phyloP scores from a whole-genome alignment of 257 asterid species.

The Lantana camara region DNA sequence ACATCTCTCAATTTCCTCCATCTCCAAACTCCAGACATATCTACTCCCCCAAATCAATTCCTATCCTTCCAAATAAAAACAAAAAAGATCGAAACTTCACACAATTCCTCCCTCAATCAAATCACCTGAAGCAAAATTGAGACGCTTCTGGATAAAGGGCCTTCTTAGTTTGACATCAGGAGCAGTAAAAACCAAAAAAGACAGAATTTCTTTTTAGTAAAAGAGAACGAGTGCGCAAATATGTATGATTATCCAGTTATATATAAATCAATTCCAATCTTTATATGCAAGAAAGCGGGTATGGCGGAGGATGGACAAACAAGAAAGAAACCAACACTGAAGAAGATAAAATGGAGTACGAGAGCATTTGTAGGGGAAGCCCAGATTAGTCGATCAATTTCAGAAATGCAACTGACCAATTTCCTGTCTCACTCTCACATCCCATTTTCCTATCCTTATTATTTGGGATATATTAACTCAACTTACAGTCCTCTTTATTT shows the following conservation, averaged over 20 bases:
- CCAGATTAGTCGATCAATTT: constrained; percentile 19
- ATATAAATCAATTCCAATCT: constrained; percentile 28
- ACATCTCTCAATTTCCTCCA: constrained; percentile 52
- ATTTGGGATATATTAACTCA: background rate
- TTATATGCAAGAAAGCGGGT: constrained; percentile 27
- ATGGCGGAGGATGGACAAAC: constrained; percentile 20
- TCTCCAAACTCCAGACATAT: constrained; percentile 67
- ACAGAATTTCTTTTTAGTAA: background rate
- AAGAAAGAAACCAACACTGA: constrained; percentile 20
- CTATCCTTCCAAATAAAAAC: too few relatives aligned
- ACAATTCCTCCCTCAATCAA: background rate
- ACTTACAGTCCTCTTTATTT: too few relatives aligned
- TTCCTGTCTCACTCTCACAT: too few relatives aligned
- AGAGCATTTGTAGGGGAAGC: constrained; percentile 33
- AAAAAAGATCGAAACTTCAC: background rate
- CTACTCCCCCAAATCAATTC: constrained; percentile 12
- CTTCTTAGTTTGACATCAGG: background rate
- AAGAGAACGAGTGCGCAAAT: background rate
- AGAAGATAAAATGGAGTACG: constrained; percentile 14
- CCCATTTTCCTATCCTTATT: background rate
- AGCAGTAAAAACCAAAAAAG: background rate
- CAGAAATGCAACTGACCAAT: background rate
- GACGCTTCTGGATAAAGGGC: constrained; percentile 4
- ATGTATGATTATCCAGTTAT: constrained; percentile 14
- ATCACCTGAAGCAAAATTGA: constrained; percentile 1